Evolutionary conservation across 495 filamentous ascomycete species (phyloP).

Genomic region (Aspergillus haitiensis): DNA sequence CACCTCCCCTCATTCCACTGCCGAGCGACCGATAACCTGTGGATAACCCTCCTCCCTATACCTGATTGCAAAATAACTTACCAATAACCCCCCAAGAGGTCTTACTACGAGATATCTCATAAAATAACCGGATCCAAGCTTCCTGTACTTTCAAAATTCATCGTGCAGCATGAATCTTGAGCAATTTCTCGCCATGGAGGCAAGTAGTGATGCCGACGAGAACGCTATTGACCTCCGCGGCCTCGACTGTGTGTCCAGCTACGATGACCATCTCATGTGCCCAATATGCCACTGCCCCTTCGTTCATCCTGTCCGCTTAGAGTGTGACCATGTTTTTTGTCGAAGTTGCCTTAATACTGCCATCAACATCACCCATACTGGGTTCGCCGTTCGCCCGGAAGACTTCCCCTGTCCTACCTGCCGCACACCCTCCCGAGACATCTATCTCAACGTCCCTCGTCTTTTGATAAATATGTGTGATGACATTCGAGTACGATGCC

Average conservation of each 20-base stretch:
- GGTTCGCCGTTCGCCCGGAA: slow-evolving; percentile 38
- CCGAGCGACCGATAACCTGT: slow-evolving; percentile 19
- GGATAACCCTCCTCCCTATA: slow-evolving; percentile 6
- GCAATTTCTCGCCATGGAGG: slow-evolving; percentile 39
- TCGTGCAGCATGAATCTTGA: slow-evolving; percentile 34
- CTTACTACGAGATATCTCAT: neutral
- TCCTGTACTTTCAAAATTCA: neutral
- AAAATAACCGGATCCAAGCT: slow-evolving; percentile 3
- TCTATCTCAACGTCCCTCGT: slow-evolving; percentile 49
- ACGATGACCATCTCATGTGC: slow-evolving; percentile 79
- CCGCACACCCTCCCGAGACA: slow-evolving; percentile 39
- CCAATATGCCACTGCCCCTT: slow-evolving; percentile 80
- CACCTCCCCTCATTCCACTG: slow-evolving; percentile 18
- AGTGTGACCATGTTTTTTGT: slow-evolving; percentile 79
- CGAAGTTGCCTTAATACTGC: slow-evolving; percentile 64
- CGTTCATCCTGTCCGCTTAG: slow-evolving; percentile 66
- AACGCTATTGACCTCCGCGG: slow-evolving; percentile 60
- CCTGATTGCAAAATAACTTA: neutral
- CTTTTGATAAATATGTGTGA: slow-evolving; percentile 69
- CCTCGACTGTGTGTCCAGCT: slow-evolving; percentile 66
- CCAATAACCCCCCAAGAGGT: neutral
- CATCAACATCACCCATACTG: slow-evolving; percentile 37
- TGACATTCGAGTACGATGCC: slow-evolving; percentile 72
- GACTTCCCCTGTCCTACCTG: slow-evolving; percentile 50
- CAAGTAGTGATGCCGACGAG: slow-evolving; percentile 31